Base-by-base conservation (phyloP, 768 basidiomycete species). In the Termitomyces sp. region DNA sequence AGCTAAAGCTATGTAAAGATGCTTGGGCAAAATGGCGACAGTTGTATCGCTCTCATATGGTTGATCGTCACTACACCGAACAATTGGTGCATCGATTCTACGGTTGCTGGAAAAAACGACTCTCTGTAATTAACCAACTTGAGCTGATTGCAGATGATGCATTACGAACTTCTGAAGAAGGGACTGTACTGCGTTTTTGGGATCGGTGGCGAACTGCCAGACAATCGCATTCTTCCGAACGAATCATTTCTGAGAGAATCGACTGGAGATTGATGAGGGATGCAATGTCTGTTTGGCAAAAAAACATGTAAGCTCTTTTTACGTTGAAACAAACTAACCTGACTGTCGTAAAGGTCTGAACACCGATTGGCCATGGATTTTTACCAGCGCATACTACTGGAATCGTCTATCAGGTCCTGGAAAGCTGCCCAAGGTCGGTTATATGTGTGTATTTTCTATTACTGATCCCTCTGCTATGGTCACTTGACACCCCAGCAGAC, bases 21-120 rank as follows among this genome's bases (percentile, higher is more conserved):
- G 79, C 79, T 8, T 89, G 87, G 85, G 74, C 68, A 42, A 79
- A 79, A 64, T 92, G 91, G 91, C 77, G 79, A 42, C 85, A 82
- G 58, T 72, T 76, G 9, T 77, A 83, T 60, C 76, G 73, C n/a
- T 75, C 76, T 12, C 79, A 72, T 47, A 66, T 82, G 1, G 79
- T 85, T 14, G 76, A 78, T 46, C 78, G 79, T 48, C 79, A 80
- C 61, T 81, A 84, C 61, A 65, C 72, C 20, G 69, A 73, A 60
- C 74, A 71, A 46, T 58, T 88, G 8, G 61, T 79, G 20, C 57
- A 67, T 24, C 76, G 76, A 24, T 77, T 72, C 57, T 79, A 82
- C 60, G 59, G 65, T 46, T 76, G 69, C 34, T 92, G 91, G 90
- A 84, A 75, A 66, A 63, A 63, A 22, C 73, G 65, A 37, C 59